These are phyloP conservation scores for Rhodomyrtus psidioides DNA, from an alignment of 441 rosid genomes.

Conservation along the genomic window DNA sequence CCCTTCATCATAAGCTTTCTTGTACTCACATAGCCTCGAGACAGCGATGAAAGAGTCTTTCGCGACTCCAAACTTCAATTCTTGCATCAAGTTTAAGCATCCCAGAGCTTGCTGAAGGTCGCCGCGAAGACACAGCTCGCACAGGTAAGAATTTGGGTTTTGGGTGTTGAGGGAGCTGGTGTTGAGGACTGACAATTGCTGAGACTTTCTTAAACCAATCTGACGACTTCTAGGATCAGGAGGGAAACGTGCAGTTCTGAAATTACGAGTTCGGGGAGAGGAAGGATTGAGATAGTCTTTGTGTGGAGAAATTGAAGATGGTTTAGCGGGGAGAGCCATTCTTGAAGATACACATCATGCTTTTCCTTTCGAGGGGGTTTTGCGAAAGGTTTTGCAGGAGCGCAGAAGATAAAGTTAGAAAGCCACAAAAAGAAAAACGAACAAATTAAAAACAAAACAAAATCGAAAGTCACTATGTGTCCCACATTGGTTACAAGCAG, in stretches of 20 bases:
- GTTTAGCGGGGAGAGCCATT: conserved; percentile 57
- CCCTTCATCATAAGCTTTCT: conserved; percentile 52
- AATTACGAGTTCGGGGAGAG: conserved; percentile 2
- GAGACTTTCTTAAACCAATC: conserved; percentile 26
- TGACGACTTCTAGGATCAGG: conserved; percentile 20
- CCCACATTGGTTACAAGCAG: no score
- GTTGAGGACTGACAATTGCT: conserved; percentile 27
- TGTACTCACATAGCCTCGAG: conserved; percentile 62
- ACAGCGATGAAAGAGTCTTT: conserved; percentile 56
- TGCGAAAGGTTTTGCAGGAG: background rate
- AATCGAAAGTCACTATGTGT: no score
- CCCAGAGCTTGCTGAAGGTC: conserved; percentile 48
- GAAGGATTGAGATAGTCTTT: conserved; percentile 17
- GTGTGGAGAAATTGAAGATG: conserved; percentile 25
- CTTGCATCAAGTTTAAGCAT: conserved; percentile 53
- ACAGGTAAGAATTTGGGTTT: conserved; percentile 35
- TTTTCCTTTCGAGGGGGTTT: background rate
- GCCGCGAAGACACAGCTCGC: conserved; percentile 47
- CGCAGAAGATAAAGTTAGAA: background rate
- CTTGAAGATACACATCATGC: conserved; percentile 26
- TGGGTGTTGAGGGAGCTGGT: conserved; percentile 17
- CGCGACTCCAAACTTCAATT: conserved; percentile 32
- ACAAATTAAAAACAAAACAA: background rate
- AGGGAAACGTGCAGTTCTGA: conserved; percentile 15
- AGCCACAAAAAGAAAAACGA: background rate